These are phyloP conservation scores for Phytophthora pinifolia DNA, from an alignment of 352 stramenopile species.

Conservation along the genomic window DNA sequence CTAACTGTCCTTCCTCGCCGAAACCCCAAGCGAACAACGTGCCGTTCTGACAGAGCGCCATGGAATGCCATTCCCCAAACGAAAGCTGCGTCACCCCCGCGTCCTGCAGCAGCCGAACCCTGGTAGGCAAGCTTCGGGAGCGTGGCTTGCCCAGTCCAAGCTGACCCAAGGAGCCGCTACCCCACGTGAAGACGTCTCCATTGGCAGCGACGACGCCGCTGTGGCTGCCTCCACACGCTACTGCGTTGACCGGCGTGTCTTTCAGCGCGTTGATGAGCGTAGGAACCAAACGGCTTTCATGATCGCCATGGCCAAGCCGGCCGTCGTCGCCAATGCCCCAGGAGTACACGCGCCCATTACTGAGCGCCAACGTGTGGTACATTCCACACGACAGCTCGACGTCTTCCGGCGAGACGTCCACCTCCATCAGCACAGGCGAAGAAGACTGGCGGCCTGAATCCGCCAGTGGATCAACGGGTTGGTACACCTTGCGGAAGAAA, in stretches of 20 bases:
- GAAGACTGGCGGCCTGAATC: neutral
- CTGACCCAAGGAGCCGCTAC: constrained; percentile 56
- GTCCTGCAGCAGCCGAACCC: constrained; percentile 45
- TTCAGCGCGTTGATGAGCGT: constrained; percentile 35
- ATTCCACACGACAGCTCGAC: constrained; percentile 49
- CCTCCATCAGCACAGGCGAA: constrained; percentile 3
- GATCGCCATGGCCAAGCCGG: constrained; percentile 49
- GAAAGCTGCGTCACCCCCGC: constrained; percentile 49
- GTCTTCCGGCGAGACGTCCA: constrained; percentile 22
- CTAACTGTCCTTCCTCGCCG: constrained; percentile 70
- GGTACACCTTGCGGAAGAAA: constrained; percentile 47
- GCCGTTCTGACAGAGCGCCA: constrained; percentile 56
- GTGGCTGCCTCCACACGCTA: constrained; percentile 61
- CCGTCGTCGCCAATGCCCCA: constrained; percentile 74
- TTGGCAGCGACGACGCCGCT: constrained; percentile 45
- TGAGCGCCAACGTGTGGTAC: constrained; percentile 65
- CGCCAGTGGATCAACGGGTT: neutral
- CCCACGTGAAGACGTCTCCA: constrained; percentile 63
- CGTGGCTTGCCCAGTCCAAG: constrained; percentile 43
- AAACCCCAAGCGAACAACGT: constrained; percentile 69
- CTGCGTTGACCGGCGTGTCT: constrained; percentile 33
- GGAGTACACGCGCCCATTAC: constrained; percentile 42
- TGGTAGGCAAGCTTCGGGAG: constrained; percentile 40
- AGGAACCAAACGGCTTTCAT: constrained; percentile 48
- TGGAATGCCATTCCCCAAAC: constrained; percentile 75